Evolutionary conservation across 2,329 filamentous ascomycete genomes (phyloP).

Genomic region (Fusarium poae): DNA sequence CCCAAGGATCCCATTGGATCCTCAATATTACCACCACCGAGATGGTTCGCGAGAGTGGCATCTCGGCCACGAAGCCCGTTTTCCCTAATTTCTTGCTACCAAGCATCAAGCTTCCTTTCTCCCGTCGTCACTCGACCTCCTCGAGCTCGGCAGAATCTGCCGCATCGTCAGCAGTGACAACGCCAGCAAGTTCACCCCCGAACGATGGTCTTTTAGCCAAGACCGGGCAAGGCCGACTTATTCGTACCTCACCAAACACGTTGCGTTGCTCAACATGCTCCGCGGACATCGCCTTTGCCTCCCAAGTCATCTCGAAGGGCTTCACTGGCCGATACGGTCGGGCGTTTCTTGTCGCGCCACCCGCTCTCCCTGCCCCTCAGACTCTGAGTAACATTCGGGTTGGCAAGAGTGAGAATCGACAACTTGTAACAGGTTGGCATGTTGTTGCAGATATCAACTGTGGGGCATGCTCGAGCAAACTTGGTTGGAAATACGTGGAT

Average conservation of each 20-base stretch:
- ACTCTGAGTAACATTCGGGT: slow-evolving; percentile 68
- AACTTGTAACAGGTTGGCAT: slow-evolving; percentile 73
- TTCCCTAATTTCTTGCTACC: slow-evolving; percentile 68
- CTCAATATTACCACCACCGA: slow-evolving; percentile 16
- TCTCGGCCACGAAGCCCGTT: slow-evolving; percentile 58
- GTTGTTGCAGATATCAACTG: slow-evolving; percentile 74
- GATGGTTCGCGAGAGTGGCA: slow-evolving; percentile 56
- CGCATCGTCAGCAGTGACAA: slow-evolving; percentile 48
- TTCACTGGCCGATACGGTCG: slow-evolving; percentile 76
- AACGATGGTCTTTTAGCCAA: slow-evolving; percentile 35
- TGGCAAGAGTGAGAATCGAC: slow-evolving; percentile 66
- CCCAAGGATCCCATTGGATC: slow-evolving; percentile 11
- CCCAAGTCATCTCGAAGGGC: slow-evolving; percentile 74
- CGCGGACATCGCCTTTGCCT: slow-evolving; percentile 70
- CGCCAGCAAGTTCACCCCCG: slow-evolving; percentile 49
- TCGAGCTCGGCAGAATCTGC: slow-evolving; percentile 51
- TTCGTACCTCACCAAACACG: slow-evolving; percentile 64
- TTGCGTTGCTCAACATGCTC: slow-evolving; percentile 71
- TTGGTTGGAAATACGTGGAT: slow-evolving; percentile 78
- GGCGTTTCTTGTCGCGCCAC: slow-evolving; percentile 69
- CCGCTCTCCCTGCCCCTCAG: slow-evolving; percentile 44
- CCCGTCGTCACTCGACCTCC: slow-evolving; percentile 57
- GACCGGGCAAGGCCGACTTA: slow-evolving; percentile 50
- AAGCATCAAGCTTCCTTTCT: slow-evolving; percentile 63
- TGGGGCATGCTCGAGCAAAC: slow-evolving; percentile 64